A percentile compares a stretch with the other conserved stretches of the same genome.
Evolutionary conservation across 2,329 filamentous ascomycete species (phyloP).

Genomic region (Stachybotrys elegans): DNA sequence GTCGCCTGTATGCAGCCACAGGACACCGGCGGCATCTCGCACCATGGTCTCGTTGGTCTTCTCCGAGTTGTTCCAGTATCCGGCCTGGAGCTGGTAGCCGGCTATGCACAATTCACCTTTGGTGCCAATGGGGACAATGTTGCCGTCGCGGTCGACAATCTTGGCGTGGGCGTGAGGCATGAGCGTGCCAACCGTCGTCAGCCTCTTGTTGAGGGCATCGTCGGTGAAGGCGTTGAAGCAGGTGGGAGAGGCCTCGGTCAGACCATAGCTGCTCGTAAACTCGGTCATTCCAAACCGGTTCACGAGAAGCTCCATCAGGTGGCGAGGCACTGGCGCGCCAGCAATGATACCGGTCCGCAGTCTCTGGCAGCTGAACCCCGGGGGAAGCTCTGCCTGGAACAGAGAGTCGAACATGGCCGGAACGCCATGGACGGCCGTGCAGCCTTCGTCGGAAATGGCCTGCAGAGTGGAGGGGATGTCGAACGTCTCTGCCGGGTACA

Average conservation of each 20-base stretch:
- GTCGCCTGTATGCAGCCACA: constrained; percentile 66
- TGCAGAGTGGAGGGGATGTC: constrained; percentile 60
- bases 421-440: constrained; percentile 74
- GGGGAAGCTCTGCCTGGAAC: constrained; percentile 39
- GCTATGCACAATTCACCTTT: constrained; percentile 73
- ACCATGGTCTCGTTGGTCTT: constrained; percentile 63
- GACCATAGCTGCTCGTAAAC: constrained; percentile 65
- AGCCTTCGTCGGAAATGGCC: constrained; percentile 61
- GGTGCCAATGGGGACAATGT: constrained; percentile 60
- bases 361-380: constrained; percentile 39
- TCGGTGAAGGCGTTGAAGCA: constrained; percentile 77
- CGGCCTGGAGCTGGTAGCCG: constrained; percentile 69
- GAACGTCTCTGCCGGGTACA: constrained; percentile 73
- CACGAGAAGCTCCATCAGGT: constrained; percentile 69
- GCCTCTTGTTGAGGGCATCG: constrained; percentile 60
- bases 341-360: constrained; percentile 76
- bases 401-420: constrained; percentile 78
- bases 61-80: constrained; percentile 64
- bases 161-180: constrained; percentile 75
- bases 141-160: constrained; percentile 64
- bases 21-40: constrained; percentile 44
- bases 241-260: constrained; percentile 75
- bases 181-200: constrained; percentile 70
- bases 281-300: constrained; percentile 69
- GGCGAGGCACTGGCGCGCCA: constrained; percentile 69